Base-by-base conservation (phyloP, 2,329 filamentous ascomycete species). In the Helminthosporium solani region DNA sequence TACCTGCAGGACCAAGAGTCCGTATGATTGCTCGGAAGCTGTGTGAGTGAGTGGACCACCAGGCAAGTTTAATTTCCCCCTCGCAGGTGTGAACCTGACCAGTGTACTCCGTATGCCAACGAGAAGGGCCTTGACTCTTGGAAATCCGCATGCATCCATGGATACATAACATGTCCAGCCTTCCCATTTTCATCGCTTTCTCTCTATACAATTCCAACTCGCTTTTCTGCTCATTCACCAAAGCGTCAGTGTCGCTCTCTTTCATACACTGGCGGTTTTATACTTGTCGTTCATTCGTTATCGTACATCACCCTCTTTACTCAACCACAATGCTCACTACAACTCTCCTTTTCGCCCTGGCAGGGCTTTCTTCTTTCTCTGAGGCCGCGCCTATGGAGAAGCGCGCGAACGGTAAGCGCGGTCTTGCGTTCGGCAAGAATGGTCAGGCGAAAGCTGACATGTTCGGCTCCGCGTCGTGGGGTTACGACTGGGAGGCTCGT, bases 401-500 rank as follows among this genome's bases (percentile, higher is more conserved):
- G 47, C 60, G 63, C 23, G 50, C 46, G 35, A 51, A 46, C 42
- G 52, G 56, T 52, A 66, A 66, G 54, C 61, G 61, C 48, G 63
- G 63, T 50, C 52, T 64, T 56, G 59, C 52, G n/a, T 66, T 61
- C 55, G 28, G 19, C 5, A 53, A 56, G 8, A 56, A 57, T 23
- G 44, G 50, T 40, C 36, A 44, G 19, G 31, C 57, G 33, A 63
- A 50, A 43, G 62, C 59, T 4, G 53, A 56, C 7, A 35, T 51
- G 20, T 63, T 66, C 46, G 37, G 51, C 42, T 40, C 52, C 8
- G 40, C 46, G 20, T 52, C 78, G 48, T 88, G 85, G 85, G 77
- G 73, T 41, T 87, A 86, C 75, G 86, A 87, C 77, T 89, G 86
- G 86, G 82, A 73, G 44, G 61, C 58, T 8, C 36, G 46, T 25